These are phyloP conservation scores for Picea sitchensis DNA, from an alignment of 75 land plant genomes.

Conservation along the genomic window DNA sequence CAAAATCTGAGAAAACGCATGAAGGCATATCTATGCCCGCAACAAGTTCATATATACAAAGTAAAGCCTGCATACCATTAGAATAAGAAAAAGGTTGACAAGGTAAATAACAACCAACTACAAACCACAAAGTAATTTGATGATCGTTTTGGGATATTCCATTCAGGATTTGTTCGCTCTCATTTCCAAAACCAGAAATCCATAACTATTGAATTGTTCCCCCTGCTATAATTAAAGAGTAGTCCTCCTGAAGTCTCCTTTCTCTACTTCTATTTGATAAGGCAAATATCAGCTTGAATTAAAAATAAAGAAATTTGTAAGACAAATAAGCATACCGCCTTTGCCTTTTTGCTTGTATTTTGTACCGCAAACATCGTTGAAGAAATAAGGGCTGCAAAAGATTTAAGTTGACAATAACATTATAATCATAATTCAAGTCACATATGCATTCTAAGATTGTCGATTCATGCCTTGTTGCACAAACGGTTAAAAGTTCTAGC, in stretches of 20 bases:
- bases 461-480: background rate
- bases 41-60: too few species aligned
- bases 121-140: background rate
- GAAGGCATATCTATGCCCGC: too few species aligned
- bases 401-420: background rate
- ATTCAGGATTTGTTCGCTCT: background rate
- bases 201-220: background rate
- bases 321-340: conserved; percentile 51
- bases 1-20: too few species aligned
- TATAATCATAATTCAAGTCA: background rate
- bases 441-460: background rate
- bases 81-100: background rate
- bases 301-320: background rate
- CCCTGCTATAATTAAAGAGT: background rate
- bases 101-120: background rate
- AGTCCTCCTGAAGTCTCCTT: background rate
- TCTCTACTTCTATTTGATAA: background rate
- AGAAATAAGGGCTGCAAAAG: conserved; percentile 82
- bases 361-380: conserved; percentile 84
- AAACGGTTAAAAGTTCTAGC: background rate
- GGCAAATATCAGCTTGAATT: background rate
- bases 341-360: conserved; percentile 70
- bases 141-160: background rate
- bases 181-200: background rate
- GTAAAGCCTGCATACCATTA: too few species aligned